phyloP scores from a whole-genome alignment of 2,329 filamentous ascomycete species.

The Aspergillus niger region DNA sequence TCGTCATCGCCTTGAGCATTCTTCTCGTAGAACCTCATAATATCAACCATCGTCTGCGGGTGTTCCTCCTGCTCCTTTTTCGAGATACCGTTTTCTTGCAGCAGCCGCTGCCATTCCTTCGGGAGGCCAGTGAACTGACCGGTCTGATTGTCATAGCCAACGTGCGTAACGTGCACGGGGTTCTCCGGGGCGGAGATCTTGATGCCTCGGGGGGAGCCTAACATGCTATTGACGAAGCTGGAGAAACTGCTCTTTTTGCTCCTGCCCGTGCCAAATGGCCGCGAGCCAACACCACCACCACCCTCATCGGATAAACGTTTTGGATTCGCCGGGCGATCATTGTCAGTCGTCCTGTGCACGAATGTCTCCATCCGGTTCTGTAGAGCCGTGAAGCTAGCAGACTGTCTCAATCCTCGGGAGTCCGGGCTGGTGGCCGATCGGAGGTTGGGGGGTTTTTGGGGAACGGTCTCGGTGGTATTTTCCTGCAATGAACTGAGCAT shows the following conservation, averaged over 20 bases:
- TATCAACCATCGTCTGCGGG: constrained; percentile 91
- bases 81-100: constrained; percentile 93
- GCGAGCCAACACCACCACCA: constrained; percentile 54
- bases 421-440: constrained; percentile 57
- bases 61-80: constrained; percentile 95
- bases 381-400: constrained; percentile 63
- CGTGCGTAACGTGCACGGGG: constrained; percentile 95
- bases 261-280: constrained; percentile 61
- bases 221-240: constrained; percentile 79
- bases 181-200: constrained; percentile 98
- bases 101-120: constrained; percentile 95
- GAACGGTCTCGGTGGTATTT: constrained; percentile 37
- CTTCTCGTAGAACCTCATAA: constrained; percentile 96
- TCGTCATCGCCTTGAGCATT: constrained; percentile 83
- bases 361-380: constrained; percentile 55
- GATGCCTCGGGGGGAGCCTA: constrained; percentile 84
- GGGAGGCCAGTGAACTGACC: constrained; percentile 96
- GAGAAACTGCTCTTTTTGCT: constrained; percentile 85
- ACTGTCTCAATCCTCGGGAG: constrained; percentile 63
- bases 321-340: constrained; percentile 55
- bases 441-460: constrained; percentile 47
- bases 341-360: constrained; percentile 45
- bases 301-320: constrained; percentile 81
- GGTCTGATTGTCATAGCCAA: constrained; percentile 93
- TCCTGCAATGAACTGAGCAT: constrained; percentile 49